Evolutionary conservation across 1,139 yeast genomes (phyloP), one percentile per base, ranked within the genome.

Genomic region (Tardiomyces blankii): DNA sequence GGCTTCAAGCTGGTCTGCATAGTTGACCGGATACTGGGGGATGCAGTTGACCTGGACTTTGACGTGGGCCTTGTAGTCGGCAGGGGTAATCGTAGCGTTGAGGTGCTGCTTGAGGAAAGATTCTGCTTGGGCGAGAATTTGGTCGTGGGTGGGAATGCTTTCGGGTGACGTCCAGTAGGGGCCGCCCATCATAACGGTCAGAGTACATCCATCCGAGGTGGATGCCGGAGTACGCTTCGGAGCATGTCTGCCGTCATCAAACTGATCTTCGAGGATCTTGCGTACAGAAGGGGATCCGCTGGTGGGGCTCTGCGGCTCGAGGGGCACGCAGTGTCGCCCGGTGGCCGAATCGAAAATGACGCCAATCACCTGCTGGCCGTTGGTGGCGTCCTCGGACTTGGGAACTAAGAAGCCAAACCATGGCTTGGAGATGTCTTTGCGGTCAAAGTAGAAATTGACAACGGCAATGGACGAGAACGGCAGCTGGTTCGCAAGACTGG

Each of bases 341-440:
- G 25, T 21, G 25, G 25, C 25, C 25, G 25, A 21, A 11, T 28
- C 88, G 1, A 96, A 85, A 61, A 91, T 97, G 63, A 84, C 91
- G 30, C 91, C 87, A 1, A 87, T 87, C 1, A 98, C 98, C 40
- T 91, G 68, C 18, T 88, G 65, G 19, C 76, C 71, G 44, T 79
- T 81, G 1, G 77, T 74, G 55, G 85, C 82, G 7, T 63, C 60
- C 51, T 64, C 57, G 40, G 65, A 65, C 58, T 65, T 72, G 38
- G 98, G 98, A 2, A 87, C 85, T 46, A 91, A 72, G 56, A 84
- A 87, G 1, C 98, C 98, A 69, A 91, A 91, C 43, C 96, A 95
- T 44, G 73, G 59, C 38, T 52, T 50, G 11, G 61, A 61, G 39
- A 62, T 52, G 19, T 51, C 43, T 42, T 56, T 58, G 14, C 55